Evolutionary conservation across 1,284 basidiomycete genomes (phyloP), one percentile per base, ranked within the genome.

Genomic region (Singerocomus inundabilis): DNA sequence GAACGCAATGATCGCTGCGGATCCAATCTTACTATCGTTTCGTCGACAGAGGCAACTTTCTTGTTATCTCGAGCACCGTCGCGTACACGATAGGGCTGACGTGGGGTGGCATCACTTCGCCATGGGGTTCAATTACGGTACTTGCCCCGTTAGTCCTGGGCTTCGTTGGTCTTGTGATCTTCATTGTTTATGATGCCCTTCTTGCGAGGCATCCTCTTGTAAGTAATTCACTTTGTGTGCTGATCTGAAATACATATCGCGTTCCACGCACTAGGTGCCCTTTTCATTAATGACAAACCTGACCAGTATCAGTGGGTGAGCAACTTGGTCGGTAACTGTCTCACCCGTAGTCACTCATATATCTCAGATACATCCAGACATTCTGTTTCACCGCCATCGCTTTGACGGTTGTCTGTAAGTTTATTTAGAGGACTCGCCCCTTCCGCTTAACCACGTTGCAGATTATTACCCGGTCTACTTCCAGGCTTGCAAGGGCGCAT

Each of bases 291-390:
- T 57, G 38, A 57, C 46, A 18, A 57, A 58, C 25, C 0, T 33
- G 16, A 58, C 57, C 4, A 53, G 49, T 13, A 8, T 49, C 13
- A 58, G 57, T 25, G 57, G 57, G 57, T 59, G 30, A 50, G 57
- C 3, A 26, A 24, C 11, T 25, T 21, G 11, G 2, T 42, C 21
- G 4, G 16, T 12, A 33, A 30, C n/a, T 6, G 16, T 13, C 8
- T 1, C n/a, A 35, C 15, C 26, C 6, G 4, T 2, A 6, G 5
- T 10, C 10, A 36, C 28, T 40, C 30, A 44, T 12, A 3, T 15
- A 9, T 12, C 12, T 34, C 18, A 57, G 55, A 35, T 57, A 57
- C 25, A 16, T 55, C 25, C 55, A 57, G 35, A 34, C 45, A 5
- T 57, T 54, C 35, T 44, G 21, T 4, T 9, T 3, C 31, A 29